Base-by-base conservation (phyloP, 2,329 filamentous ascomycete genomes). In the Penicillium sp. region DNA sequence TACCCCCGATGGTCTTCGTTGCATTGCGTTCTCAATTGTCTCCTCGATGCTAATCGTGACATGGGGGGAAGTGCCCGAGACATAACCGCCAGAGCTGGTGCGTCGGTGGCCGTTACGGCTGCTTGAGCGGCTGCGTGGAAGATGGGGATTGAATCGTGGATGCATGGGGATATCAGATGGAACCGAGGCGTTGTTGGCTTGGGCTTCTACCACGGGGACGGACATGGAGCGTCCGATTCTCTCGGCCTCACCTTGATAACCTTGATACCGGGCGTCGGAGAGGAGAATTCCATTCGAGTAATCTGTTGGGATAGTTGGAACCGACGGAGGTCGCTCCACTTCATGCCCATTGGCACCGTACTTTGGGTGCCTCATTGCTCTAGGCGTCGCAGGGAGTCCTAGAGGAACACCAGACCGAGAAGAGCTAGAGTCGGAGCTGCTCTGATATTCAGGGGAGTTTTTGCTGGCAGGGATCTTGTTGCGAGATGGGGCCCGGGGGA, bases 301-400 rank as follows among this genome's bases (percentile, higher is more conserved):
- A n/a, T 85, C 82, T 0, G 59, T 58, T 15, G 88, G 87, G 33
- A 87, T 81, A 60, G 83, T 80, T 33, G 85, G 82, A 12, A 87
- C 81, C n/a, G 82, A 81, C 26, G 85, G 85, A 26, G 83, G 80
- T 35, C 76, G 74, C 17, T 84, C 81, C 37, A 80, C 76, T 49
- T 82, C 79, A 37, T 69, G 63, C 54, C 72, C 72, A 49, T 68
- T 71, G 75, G 84, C 64, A 30, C 53, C 53, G 12, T 94, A 88
- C 47, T 91, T 88, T 1, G 87, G 86, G 73, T 96, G 88, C 22
- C 91, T 87, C 93, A 97, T 96, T 1, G 93, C 93, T 79, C 92
- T 89, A 33, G 94, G 93, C 0, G 93, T 97, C 2, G 93, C 92
- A 15, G 94, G 93, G n/a, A 97, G 84, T 0, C 93, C 93, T 56